Base-by-base conservation (phyloP, 139 green algal genomes). In the Chlorella sorokiniana region DNA sequence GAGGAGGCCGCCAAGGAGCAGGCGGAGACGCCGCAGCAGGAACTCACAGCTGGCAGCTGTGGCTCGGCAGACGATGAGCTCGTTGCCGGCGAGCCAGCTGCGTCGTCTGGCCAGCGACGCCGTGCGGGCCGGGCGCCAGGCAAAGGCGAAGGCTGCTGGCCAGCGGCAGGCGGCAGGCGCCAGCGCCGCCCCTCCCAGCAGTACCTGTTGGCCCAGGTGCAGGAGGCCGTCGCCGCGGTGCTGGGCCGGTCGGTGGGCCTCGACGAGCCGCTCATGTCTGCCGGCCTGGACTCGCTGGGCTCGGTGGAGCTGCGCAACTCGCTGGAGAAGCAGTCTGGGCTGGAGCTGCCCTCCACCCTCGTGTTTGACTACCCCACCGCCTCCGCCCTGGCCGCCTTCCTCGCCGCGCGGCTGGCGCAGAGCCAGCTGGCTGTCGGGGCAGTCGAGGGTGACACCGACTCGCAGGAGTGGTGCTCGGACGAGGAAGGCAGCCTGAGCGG, bases 291-390 rank as follows among this genome's bases (percentile, higher is more conserved):
- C 71, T 93, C 90, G 2, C 56, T 94, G 20, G 88, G 90, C 52
- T 77, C 79, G 25, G 80, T 88, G 1, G 80, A 88, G 65, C 69
- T 88, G 31, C 82, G 82, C 52, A 86, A 84, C 74, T 42, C 65
- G 9, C 79, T 88, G 22, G 80, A 86, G 69, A 72, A 83, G 84
- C 41, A 83, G 90, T 52, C 40, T 3, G 80, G 80, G 31, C 27
- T 81, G 20, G 74, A 81, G 48, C 56, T 86, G 42, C 82, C 89
- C 8, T 74, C 87, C 31, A 93, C 90, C 8, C 69, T 92, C 22
- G 86, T 90, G 38, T 87, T 93, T 72, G 90, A 93, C 76, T 90
- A 93, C 79, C 90, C 90, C 44, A 90, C 89, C 16, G 69, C 90
- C 0, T 20, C 67, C 0, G 89, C 84, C 3, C 69, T 93, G 42